phyloP scores from a whole-genome alignment of 805 yeast genomes.

The Metschnikowia borealis region DNA sequence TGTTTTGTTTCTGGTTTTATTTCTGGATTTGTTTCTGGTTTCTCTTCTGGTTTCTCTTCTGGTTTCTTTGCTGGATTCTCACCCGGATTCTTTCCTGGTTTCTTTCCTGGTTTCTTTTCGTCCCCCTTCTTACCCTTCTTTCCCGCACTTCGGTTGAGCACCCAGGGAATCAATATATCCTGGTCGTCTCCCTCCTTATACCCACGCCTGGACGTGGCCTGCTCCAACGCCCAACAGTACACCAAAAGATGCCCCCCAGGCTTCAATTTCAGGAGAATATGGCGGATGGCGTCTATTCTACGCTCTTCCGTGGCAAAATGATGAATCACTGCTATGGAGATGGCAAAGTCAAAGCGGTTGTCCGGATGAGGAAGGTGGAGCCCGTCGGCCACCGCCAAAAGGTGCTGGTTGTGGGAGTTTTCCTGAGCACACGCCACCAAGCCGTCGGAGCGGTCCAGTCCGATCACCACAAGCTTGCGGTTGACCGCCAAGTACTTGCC shows the following conservation, averaged over 20 bases:
- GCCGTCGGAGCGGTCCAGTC: constrained; percentile 71
- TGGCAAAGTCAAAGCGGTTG: constrained; percentile 70
- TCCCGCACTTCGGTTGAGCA: constrained; percentile 49
- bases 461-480: constrained; percentile 62
- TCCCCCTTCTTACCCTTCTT: constrained; percentile 23
- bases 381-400: constrained; percentile 80
- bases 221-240: constrained; percentile 97
- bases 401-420: constrained; percentile 35
- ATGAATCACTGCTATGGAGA: constrained; percentile 92
- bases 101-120: not conserved
- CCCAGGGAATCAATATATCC: constrained; percentile 97
- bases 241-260: constrained; percentile 67
- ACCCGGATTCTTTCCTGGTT: too few relatives aligned
- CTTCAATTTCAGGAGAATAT: constrained; percentile 58
- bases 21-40: not conserved
- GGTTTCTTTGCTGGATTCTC: too few relatives aligned
- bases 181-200: constrained; percentile 89
- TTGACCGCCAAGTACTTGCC: constrained; percentile 85
- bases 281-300: constrained; percentile 68
- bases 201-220: constrained; percentile 81
- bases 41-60: not conserved
- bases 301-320: constrained; percentile 87
- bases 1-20: not conserved
- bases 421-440: constrained; percentile 59
- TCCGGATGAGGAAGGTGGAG: constrained; percentile 44